Percentiles rank a stretch among this genome's conserved stretches.
Evolutionary conservation across 1,284 basidiomycete genomes (phyloP).

Genomic region (Marasmius tenuissimus): DNA sequence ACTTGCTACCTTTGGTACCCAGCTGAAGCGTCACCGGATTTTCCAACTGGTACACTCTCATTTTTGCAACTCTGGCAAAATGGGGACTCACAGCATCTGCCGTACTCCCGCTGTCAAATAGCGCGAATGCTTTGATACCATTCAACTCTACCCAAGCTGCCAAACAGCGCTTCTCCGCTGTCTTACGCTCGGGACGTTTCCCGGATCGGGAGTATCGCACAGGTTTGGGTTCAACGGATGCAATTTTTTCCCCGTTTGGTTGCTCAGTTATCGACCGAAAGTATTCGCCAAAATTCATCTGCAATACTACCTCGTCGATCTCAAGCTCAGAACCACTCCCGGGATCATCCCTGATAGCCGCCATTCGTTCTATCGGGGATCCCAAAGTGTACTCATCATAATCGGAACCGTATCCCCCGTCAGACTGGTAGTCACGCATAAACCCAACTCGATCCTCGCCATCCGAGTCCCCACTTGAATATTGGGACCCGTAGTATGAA

Average conservation of each 20-base stretch:
- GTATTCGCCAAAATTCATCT: constrained; percentile 8
- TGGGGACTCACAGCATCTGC: constrained; percentile 20
- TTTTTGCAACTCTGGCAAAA: constrained; percentile 11
- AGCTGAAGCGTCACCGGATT: constrained; percentile 22
- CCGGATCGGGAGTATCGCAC: neutral
- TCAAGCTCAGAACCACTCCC: neutral
- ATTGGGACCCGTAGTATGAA: constrained; percentile 14
- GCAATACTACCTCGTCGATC: neutral
- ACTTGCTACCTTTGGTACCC: constrained; percentile 21
- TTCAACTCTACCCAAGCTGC: constrained; percentile 14
- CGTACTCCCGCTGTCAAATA: constrained; percentile 25
- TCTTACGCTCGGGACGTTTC: neutral
- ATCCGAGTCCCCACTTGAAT: neutral
- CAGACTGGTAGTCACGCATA: constrained; percentile 1
- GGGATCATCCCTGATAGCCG: neutral
- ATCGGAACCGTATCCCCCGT: neutral
- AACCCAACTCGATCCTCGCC: constrained; percentile 2
- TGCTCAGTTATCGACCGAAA: neutral
- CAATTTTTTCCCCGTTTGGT: neutral
- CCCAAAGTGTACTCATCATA: neutral
- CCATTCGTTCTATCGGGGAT: neutral
- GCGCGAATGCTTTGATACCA: constrained; percentile 13
- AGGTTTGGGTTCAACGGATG: neutral
- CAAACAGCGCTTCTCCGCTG: constrained; percentile 7
- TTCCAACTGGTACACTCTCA: constrained; percentile 14